A percentile compares a stretch with the other conserved stretches of the same genome.
Conservation (phyloP, 2,329 filamentous ascomycete species). For the Venturia nashicola region DNA sequence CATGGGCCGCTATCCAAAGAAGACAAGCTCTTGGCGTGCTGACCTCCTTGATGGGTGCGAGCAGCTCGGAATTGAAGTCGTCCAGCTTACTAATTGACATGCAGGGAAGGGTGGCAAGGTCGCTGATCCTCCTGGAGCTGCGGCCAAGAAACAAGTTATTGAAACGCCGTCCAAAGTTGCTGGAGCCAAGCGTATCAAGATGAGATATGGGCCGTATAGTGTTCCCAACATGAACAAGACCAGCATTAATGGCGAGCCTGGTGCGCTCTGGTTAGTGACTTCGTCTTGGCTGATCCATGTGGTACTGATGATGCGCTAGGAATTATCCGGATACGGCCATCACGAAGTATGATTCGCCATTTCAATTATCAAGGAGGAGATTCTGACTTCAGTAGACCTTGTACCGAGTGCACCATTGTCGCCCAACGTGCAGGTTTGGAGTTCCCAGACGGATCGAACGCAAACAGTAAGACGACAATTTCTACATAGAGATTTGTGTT, state of each 20-base stretch:
- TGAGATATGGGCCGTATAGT: constrained; percentile 8
- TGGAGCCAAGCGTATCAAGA: constrained; percentile 3
- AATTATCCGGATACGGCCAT: constrained; percentile 8
- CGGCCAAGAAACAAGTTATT: not conserved
- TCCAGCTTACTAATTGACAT: not conserved
- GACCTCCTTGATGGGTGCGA: not conserved
- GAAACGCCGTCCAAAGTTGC: not conserved
- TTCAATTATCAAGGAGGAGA: not conserved
- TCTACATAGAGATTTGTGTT: not conserved
- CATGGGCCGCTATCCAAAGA: not conserved
- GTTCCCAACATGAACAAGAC: constrained; percentile 9
- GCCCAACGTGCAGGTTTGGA: constrained; percentile 3
- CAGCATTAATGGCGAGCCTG: constrained; percentile 1
- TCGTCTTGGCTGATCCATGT: no score
- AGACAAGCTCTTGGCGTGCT: constrained; percentile 1
- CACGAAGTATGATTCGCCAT: not conserved
- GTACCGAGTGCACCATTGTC: constrained; percentile 7
- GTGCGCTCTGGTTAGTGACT: constrained; percentile 1
- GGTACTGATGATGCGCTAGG: not conserved
- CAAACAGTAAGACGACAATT: not conserved
- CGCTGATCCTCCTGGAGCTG: not conserved
- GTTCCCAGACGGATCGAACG: constrained; percentile 7
- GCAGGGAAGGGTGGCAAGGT: constrained; percentile 7
- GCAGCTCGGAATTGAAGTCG: not conserved
- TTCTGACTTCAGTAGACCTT: not conserved